These are phyloP conservation scores for Eucalyptus rudis DNA, from an alignment of 345 rosid genomes.

Conservation along the genomic window DNA sequence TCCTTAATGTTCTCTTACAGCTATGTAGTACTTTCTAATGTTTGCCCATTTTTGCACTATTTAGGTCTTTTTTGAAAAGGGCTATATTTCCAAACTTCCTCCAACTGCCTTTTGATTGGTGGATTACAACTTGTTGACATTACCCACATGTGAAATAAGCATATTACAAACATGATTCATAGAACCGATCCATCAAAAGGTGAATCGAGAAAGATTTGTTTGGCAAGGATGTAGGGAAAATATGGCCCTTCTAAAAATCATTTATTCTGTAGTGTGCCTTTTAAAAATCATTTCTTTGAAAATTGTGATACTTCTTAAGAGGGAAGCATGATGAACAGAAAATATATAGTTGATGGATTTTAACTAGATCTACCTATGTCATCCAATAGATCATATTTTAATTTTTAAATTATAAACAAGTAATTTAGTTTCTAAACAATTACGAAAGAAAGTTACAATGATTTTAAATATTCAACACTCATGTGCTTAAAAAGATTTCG, in stretches of 20 bases:
- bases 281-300: not conserved
- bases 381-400: not conserved
- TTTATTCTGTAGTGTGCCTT: fast-evolving
- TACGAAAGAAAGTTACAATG: not conserved
- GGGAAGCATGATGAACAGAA: not conserved
- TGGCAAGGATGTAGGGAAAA: not conserved
- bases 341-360: not conserved
- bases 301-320: not conserved
- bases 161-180: not conserved
- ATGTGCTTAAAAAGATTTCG: not conserved
- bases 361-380: not conserved
- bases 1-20: not conserved
- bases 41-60: not conserved
- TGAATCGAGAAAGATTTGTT: not conserved
- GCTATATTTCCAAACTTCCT: not conserved
- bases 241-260: not conserved
- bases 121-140: not conserved
- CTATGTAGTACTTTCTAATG: not conserved
- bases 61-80: not conserved
- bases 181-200: not conserved
- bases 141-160: not conserved
- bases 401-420: no score
- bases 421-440: no score
- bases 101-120: not conserved
- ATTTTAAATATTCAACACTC: not conserved